phyloP scores from a whole-genome alignment of 2,329 filamentous ascomycete genomes.

The Epichloe gansuensis region DNA sequence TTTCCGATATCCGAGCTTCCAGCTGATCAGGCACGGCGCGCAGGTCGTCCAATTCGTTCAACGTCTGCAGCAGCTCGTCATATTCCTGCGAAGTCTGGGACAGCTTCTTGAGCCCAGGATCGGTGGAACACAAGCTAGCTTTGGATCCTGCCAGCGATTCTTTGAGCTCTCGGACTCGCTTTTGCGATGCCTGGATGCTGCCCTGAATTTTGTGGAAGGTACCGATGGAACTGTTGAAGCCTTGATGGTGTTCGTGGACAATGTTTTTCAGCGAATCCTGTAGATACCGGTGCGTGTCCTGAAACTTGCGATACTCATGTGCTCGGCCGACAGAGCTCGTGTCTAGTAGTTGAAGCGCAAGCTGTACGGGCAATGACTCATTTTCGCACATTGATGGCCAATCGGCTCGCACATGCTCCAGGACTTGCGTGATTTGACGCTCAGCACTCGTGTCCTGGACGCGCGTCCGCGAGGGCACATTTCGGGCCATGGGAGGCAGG shows the following conservation, averaged over 20 bases:
- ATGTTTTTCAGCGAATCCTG: constrained; percentile 87
- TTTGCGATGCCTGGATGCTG: constrained; percentile 81
- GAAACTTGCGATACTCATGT: constrained; percentile 76
- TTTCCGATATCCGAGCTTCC: constrained; percentile 90
- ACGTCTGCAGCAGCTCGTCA: constrained; percentile 73
- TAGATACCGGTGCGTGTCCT: constrained; percentile 73
- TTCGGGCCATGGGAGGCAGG: constrained; percentile 19
- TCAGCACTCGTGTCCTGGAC: constrained; percentile 37
- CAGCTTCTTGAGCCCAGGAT: constrained; percentile 83
- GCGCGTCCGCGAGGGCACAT: constrained; percentile 23
- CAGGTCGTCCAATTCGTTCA: constrained; percentile 77
- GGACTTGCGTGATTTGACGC: constrained; percentile 48
- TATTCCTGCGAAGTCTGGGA: constrained; percentile 82
- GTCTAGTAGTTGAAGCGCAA: constrained; percentile 91
- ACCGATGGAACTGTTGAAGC: constrained; percentile 97
- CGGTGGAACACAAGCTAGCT: constrained; percentile 67
- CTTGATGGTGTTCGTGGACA: constrained; percentile 97
- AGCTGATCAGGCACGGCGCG: constrained; percentile 83
- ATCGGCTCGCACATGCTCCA: constrained; percentile 74
- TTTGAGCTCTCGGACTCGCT: constrained; percentile 69
- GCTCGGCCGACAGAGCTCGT: constrained; percentile 85
- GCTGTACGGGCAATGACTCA: constrained; percentile 83
- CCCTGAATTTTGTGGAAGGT: constrained; percentile 98
- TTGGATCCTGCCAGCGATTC: constrained; percentile 74
- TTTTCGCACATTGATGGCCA: constrained; percentile 88